Conservation (phyloP, 23 red algal genomes). For the Cyanidiococcus yangmingshanensis region DNA sequence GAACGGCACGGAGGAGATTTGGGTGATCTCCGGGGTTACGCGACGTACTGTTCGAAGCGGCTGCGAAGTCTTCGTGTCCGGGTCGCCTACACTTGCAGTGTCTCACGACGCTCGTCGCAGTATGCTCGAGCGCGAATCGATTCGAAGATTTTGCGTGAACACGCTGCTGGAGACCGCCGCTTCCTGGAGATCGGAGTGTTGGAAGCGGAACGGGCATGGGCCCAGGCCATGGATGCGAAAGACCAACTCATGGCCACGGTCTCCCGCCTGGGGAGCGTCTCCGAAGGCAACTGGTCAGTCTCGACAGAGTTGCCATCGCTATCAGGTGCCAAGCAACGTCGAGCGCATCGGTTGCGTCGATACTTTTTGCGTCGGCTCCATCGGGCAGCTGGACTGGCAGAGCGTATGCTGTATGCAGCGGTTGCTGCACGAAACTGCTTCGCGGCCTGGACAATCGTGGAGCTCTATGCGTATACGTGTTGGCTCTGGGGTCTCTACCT, state of each 20-base stretch:
- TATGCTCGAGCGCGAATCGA: slow-evolving; percentile 29
- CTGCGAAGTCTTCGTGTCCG: slow-evolving; percentile 39
- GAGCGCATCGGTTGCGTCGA: slow-evolving; percentile 28
- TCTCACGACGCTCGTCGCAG: slow-evolving; percentile 18
- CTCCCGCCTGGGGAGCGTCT: background rate
- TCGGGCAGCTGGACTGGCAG: slow-evolving; percentile 40
- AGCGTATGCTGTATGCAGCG: slow-evolving; percentile 25
- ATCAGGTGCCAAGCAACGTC: slow-evolving; percentile 4
- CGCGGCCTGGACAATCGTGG: slow-evolving; percentile 30
- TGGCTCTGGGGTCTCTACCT: slow-evolving; percentile 36
- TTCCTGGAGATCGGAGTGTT: slow-evolving; percentile 45
- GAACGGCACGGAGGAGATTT: slow-evolving; percentile 56
- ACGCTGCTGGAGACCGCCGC: slow-evolving; percentile 23
- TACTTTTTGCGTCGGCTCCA: slow-evolving; percentile 26
- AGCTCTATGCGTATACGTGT: slow-evolving; percentile 53
- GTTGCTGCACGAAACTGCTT: slow-evolving; percentile 12
- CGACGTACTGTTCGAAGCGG: slow-evolving; percentile 52
- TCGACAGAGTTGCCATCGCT: background rate
- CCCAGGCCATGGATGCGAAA: slow-evolving; percentile 72
- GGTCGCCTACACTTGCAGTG: slow-evolving; percentile 5
- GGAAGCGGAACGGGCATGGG: slow-evolving; percentile 77
- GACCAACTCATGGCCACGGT: slow-evolving; percentile 11
- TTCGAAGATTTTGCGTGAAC: background rate
- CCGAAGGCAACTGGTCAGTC: background rate
- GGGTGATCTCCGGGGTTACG: slow-evolving; percentile 69